phyloP scores from a whole-genome alignment of 2,329 filamentous ascomycete species.

The Pyrenophora tritici-repentis region DNA sequence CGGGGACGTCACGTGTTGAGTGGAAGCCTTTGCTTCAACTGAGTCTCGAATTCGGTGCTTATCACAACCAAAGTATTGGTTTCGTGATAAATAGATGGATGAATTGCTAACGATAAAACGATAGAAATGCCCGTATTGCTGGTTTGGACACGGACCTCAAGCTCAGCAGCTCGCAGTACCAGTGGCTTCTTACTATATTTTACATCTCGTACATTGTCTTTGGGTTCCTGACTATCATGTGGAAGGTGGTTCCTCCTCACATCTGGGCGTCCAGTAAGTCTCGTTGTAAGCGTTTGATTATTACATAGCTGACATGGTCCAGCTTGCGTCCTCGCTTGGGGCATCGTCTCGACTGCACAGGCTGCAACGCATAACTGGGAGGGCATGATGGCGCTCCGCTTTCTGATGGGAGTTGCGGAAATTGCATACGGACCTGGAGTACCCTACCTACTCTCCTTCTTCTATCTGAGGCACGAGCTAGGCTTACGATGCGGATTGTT shows the following conservation, averaged over 20 bases:
- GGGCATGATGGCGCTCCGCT: slow-evolving; percentile 43
- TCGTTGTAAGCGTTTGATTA: too few relatives aligned
- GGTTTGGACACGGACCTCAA: slow-evolving; percentile 45
- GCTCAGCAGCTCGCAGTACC: slow-evolving; percentile 33
- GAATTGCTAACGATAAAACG: background rate
- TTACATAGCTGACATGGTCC: too few relatives aligned
- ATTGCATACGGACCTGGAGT: slow-evolving; percentile 52
- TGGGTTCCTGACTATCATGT: slow-evolving; percentile 45
- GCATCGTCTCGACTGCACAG: slow-evolving; percentile 40
- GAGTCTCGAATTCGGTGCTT: too few relatives aligned
- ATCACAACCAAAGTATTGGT: too few relatives aligned
- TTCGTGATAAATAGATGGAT: background rate
- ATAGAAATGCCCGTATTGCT: slow-evolving; percentile 49
- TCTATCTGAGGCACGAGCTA: slow-evolving; percentile 63
- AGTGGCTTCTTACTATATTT: slow-evolving; percentile 47
- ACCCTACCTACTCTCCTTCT: slow-evolving; percentile 60
- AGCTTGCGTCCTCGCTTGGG: slow-evolving; percentile 42
- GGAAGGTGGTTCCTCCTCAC: slow-evolving; percentile 46
- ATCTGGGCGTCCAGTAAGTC: slow-evolving; percentile 38
- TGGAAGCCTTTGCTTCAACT: too few relatives aligned
- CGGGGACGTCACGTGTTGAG: too few relatives aligned
- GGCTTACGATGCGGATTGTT: slow-evolving; percentile 63
- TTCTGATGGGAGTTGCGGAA: slow-evolving; percentile 50
- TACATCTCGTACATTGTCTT: slow-evolving; percentile 48
- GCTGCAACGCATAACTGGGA: slow-evolving; percentile 37